These are phyloP conservation scores for Backusella luteola DNA, from an alignment of 192 early-diverging fungal species.

Conservation along the genomic window DNA sequence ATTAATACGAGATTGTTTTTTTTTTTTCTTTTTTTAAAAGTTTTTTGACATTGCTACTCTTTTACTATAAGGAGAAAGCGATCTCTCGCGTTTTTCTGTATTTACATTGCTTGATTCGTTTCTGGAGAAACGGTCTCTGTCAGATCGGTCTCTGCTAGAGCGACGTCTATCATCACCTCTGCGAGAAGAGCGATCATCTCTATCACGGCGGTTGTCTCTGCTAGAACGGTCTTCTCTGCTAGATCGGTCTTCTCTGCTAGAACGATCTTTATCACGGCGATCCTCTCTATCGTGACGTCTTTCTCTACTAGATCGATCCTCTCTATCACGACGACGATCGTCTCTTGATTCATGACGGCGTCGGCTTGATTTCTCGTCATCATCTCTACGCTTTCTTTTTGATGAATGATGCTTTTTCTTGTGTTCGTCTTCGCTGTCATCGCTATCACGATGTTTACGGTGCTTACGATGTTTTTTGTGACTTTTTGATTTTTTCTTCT, in stretches of 20 bases:
- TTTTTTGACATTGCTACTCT: not conserved
- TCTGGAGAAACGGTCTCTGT: not conserved
- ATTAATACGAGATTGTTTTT: not conserved
- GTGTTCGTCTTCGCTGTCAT: not conserved
- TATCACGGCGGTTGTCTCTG: not conserved
- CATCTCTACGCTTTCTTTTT: slow-evolving; percentile 1
- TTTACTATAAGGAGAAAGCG: slow-evolving; percentile 15
- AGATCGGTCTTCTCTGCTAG: not conserved
- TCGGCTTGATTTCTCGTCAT: not conserved
- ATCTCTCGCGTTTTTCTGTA: slow-evolving; percentile 2
- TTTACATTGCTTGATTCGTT: not conserved
- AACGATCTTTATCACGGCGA: not conserved
- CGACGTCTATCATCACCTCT: not conserved
- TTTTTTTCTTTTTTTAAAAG: not conserved
- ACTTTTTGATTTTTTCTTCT: slow-evolving; percentile 63
- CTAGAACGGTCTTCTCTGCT: not conserved
- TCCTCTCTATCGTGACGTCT: not conserved
- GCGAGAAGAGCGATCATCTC: not conserved
- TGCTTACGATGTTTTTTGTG: slow-evolving; percentile 85
- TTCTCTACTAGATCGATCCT: not conserved
- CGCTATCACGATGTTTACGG: not conserved
- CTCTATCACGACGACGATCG: not conserved
- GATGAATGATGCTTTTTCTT: not conserved
- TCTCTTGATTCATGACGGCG: not conserved
- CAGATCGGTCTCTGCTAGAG: not conserved